Evolutionary conservation across 2,329 filamentous ascomycete genomes (phyloP).

Genomic region (Aspergillus sclerotialis): DNA sequence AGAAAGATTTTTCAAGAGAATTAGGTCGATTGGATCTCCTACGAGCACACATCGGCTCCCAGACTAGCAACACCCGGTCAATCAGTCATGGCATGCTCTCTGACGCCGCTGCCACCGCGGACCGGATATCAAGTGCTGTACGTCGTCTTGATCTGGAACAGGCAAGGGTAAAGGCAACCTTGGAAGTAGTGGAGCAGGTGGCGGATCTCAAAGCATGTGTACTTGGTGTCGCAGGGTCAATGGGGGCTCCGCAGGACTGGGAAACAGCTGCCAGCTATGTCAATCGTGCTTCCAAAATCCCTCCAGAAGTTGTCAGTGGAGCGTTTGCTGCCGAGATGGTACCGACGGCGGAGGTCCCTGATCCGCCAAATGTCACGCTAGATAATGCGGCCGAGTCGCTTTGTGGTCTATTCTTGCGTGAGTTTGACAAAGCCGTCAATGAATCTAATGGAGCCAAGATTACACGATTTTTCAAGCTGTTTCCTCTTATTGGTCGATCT

Average conservation of each 20-base stretch:
- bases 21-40: slow-evolving; percentile 81
- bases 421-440: slow-evolving; percentile 86
- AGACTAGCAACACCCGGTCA: slow-evolving; percentile 72
- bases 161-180: slow-evolving; percentile 78
- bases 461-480: slow-evolving; percentile 95
- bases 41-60: slow-evolving; percentile 78
- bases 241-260: slow-evolving; percentile 98
- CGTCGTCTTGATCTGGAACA: slow-evolving; percentile 87
- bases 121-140: slow-evolving; percentile 77
- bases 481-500: slow-evolving; percentile 82
- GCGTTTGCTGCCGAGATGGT: slow-evolving; percentile 88
- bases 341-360: slow-evolving; percentile 90
- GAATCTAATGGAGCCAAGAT: slow-evolving; percentile 85
- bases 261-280: slow-evolving; percentile 91
- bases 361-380: slow-evolving; percentile 79
- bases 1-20: slow-evolving; percentile 80
- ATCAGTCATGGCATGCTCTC: slow-evolving; percentile 90
- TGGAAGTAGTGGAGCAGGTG: slow-evolving; percentile 91
- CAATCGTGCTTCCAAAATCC: slow-evolving; percentile 72
- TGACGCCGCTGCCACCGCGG: slow-evolving; percentile 75
- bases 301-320: slow-evolving; percentile 70
- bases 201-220: slow-evolving; percentile 95
- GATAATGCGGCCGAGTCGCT: slow-evolving; percentile 82
- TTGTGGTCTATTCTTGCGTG: slow-evolving; percentile 81
- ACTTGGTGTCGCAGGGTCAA: slow-evolving; percentile 85